Evolutionary conservation across 2,329 filamentous ascomycete genomes (phyloP), one percentile per base, ranked within the genome.

Genomic region (Penicillium sp.): DNA sequence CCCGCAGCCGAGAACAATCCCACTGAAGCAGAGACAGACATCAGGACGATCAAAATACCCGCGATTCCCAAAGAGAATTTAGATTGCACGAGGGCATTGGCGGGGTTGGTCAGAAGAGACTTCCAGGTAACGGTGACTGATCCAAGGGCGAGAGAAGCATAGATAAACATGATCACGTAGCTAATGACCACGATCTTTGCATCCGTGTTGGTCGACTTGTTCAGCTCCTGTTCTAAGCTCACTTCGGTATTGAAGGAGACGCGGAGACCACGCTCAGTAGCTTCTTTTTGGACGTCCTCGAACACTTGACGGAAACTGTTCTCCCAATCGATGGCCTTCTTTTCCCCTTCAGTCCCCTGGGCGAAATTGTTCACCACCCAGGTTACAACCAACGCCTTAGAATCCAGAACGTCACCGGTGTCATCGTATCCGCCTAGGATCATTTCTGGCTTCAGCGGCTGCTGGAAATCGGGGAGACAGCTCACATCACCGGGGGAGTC

Each of bases 131-230:
- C 76, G 5, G 87, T 90, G 0, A 88, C 93, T 1, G 91, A 95
- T 0, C 93, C 93, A 0, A 98, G 78, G 0, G 93, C 91, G 46
- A 98, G 74, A 5, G 92, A 97, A 3, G 91, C 93, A 66, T 98
- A 98, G 54, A 98, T 74, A 71, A 98, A 98, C 93, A 98, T 98
- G 75, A 96, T 89, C 56, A 97, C 80, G 72, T 98, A 98, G 77
- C 92, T 97, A 71, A 98, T 86, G 46, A 92, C 83, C 23, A 98
- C 84, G 62, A 98, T 98, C 69, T 92, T 96, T 39, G 92, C 95
- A 69, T 98, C 93, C 0, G 93, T 97, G 70, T 98, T 98, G 43
- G 90, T 96, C 32, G 90, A 95, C 73, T 97, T 95, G 76, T 96
- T 98, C 50, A 98, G 78, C 66, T 98, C 93, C 66, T 96, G 81